Conservation (phyloP, 768 basidiomycete genomes). For the Mycena epipterygia region DNA sequence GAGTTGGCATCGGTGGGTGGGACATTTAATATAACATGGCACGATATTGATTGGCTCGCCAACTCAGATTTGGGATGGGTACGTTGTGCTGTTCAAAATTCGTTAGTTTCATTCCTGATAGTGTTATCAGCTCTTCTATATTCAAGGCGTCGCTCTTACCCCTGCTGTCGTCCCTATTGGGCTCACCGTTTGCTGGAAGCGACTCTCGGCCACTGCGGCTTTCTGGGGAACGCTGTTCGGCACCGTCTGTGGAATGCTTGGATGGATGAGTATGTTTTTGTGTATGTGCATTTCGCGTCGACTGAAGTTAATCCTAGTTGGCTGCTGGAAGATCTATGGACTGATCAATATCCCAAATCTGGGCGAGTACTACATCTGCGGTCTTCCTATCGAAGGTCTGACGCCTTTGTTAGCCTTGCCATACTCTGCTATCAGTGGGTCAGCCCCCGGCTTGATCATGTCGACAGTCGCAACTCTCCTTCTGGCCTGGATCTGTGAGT, state of each 20-base stretch:
- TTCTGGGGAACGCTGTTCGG: not conserved
- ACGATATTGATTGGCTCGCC: not conserved
- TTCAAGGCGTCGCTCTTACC: not conserved
- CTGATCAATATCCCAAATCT: not conserved
- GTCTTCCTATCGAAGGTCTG: not conserved
- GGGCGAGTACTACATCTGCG: not conserved
- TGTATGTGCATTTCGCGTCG: too few relatives aligned
- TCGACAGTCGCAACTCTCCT: not conserved
- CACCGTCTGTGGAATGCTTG: not conserved
- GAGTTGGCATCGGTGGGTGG: not conserved
- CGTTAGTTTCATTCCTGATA: not conserved
- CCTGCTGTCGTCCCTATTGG: not conserved
- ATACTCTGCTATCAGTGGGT: not conserved
- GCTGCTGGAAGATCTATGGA: not conserved
- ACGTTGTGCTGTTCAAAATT: not conserved
- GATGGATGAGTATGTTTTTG: not conserved
- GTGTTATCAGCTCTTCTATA: not conserved
- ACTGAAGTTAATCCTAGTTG: not conserved
- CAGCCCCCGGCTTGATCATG: not conserved
- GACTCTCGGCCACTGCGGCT: not conserved
- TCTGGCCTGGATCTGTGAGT: not conserved
- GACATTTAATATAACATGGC: not conserved
- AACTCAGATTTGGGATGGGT: not conserved
- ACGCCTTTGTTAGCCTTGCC: not conserved
- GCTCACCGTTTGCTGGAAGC: not conserved